phyloP scores from a whole-genome alignment of 202 grass and related monocot species.

The Dendrocalamus latiflorus region DNA sequence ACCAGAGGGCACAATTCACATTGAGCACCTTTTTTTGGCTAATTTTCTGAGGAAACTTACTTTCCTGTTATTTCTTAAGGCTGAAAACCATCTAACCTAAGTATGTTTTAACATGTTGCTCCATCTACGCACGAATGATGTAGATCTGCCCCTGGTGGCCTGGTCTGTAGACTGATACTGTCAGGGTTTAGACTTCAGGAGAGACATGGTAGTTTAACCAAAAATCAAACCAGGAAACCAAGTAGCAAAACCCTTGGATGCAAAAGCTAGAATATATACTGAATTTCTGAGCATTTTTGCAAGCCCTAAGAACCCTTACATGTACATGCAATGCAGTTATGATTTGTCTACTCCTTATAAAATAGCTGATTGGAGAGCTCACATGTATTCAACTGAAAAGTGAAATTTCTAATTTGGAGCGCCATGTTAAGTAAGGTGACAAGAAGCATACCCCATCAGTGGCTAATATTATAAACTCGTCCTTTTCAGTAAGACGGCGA shows the following conservation, averaged over 20 bases:
- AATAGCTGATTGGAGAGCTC: neutral
- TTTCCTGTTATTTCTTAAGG: neutral
- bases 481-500: slow-evolving; percentile 68
- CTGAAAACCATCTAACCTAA: neutral
- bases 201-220: neutral
- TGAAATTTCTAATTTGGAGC: neutral
- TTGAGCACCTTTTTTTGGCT: neutral
- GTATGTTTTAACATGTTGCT: neutral
- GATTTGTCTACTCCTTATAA: neutral
- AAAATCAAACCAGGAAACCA: neutral
- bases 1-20: neutral
- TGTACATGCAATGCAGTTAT: neutral
- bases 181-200: neutral
- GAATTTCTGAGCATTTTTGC: neutral
- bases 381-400: neutral
- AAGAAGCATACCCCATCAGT: slow-evolving; percentile 83
- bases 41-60: neutral
- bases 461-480: slow-evolving; percentile 92
- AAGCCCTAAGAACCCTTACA: neutral
- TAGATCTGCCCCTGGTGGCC: neutral
- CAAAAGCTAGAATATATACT: neutral
- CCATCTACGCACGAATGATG: neutral
- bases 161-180: neutral
- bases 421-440: slow-evolving; percentile 15
- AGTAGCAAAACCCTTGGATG: neutral